phyloP scores from a whole-genome alignment of 108 stramenopile species.

The Cylindrotheca closterium region DNA sequence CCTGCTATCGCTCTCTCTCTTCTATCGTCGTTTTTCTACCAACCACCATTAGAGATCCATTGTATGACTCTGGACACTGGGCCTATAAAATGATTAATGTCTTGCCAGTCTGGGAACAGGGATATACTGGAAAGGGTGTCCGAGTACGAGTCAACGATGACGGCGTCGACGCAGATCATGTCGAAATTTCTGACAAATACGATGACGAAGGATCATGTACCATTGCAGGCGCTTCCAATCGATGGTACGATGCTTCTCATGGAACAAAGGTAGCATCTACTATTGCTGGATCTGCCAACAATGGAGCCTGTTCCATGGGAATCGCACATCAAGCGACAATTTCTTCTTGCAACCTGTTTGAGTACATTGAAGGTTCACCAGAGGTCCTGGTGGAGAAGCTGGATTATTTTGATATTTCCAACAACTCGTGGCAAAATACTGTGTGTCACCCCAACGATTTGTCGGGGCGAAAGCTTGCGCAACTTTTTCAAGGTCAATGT shows the following conservation, averaged over 20 bases:
- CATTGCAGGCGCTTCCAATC: conserved; percentile 1
- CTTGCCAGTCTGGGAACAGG: conserved; percentile 14
- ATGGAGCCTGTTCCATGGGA: conserved; percentile 14
- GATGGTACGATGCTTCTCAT: neutral
- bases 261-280: conserved; percentile 18
- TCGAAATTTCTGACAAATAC: conserved; percentile 16
- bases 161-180: conserved; percentile 12
- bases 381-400: neutral
- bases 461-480: neutral
- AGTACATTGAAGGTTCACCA: neutral
- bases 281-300: conserved; percentile 12
- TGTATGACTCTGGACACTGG: conserved; percentile 11
- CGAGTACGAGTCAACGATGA: conserved; percentile 27
- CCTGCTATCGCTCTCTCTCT: too few relatives aligned
- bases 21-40: too few relatives aligned
- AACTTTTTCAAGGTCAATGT: too few relatives aligned
- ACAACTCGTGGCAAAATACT: conserved; percentile 8
- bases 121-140: conserved; percentile 15
- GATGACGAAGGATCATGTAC: conserved; percentile 12
- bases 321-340: conserved; percentile 25
- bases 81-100: conserved; percentile 20
- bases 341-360: conserved; percentile 10
- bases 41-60: conserved; percentile 13
- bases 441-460: neutral
- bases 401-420: conserved; percentile 10